Conservation (phyloP, 2,329 filamentous ascomycete genomes). For the Whalleya microplaca region DNA sequence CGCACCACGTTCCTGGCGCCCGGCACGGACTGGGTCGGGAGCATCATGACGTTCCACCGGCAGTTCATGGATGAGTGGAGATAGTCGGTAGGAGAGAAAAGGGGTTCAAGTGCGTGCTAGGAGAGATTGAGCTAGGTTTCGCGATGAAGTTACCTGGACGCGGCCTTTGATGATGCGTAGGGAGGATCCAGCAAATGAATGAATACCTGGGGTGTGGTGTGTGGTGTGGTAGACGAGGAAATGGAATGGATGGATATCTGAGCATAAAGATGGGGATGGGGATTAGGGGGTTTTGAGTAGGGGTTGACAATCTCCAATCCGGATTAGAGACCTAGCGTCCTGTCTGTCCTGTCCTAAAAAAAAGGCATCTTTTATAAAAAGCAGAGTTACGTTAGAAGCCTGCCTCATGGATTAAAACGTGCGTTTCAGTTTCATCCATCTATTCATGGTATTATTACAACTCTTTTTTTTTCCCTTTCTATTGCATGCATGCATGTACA, state of each 20-base stretch:
- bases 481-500: too few species aligned
- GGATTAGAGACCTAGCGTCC: background rate
- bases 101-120: too few species aligned
- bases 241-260: background rate
- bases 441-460: background rate
- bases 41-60: constrained; percentile 87
- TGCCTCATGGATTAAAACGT: too few species aligned
- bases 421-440: background rate
- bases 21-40: constrained; percentile 90
- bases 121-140: too few species aligned
- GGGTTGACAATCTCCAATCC: background rate
- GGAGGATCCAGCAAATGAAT: too few species aligned
- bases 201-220: too few species aligned
- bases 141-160: too few species aligned
- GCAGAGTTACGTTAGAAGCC: too few species aligned
- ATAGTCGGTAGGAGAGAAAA: background rate
- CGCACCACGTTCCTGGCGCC: constrained; percentile 95
- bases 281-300: background rate
- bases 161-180: too few species aligned
- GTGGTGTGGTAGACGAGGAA: background rate
- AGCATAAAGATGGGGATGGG: too few species aligned
- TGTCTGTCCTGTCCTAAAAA: too few species aligned
- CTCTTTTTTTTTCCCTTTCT: constrained; percentile 23
- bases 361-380: background rate
- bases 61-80: constrained; percentile 84